phyloP scores from a whole-genome alignment of 768 basidiomycete species.

The Arthromyces matolae region DNA sequence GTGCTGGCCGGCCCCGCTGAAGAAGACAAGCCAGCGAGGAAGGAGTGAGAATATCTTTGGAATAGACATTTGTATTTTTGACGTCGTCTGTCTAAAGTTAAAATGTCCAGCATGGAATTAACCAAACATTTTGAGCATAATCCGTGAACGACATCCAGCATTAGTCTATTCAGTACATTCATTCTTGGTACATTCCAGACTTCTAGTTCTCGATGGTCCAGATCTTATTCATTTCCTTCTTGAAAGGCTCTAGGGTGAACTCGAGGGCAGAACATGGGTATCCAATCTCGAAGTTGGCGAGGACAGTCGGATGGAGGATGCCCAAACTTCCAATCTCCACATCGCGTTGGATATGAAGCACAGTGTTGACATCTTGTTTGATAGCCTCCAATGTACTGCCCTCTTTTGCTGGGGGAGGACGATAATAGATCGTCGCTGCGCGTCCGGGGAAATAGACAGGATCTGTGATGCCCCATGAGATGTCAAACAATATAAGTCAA shows the following conservation, averaged over 20 bases:
- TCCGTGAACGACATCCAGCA: background rate
- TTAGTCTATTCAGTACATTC: constrained; percentile 20
- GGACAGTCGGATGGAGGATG: constrained; percentile 87
- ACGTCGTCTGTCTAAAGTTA: too few relatives aligned
- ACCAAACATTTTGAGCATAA: background rate
- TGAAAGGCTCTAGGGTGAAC: constrained; percentile 93
- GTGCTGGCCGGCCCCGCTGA: constrained; percentile 35
- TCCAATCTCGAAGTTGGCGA: constrained; percentile 89
- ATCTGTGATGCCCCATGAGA: constrained; percentile 45
- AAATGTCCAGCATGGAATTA: too few relatives aligned
- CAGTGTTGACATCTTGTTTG: constrained; percentile 44
- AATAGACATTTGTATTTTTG: too few relatives aligned
- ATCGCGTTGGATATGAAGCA: constrained; percentile 48
- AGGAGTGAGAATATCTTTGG: constrained; percentile 5
- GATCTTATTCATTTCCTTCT: constrained; percentile 59
- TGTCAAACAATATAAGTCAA: background rate
- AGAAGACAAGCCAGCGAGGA: constrained; percentile 31
- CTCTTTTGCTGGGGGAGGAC: constrained; percentile 43
- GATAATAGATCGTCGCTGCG: constrained; percentile 88
- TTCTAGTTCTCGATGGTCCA: constrained; percentile 52
- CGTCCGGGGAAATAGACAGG: constrained; percentile 93
- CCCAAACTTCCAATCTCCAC: constrained; percentile 84
- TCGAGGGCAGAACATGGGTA: constrained; percentile 95
- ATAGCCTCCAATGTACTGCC: constrained; percentile 29
- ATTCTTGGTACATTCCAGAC: background rate